These are phyloP conservation scores for Solanum rostratum DNA, from an alignment of 257 asterid genomes.

Conservation along the genomic window DNA sequence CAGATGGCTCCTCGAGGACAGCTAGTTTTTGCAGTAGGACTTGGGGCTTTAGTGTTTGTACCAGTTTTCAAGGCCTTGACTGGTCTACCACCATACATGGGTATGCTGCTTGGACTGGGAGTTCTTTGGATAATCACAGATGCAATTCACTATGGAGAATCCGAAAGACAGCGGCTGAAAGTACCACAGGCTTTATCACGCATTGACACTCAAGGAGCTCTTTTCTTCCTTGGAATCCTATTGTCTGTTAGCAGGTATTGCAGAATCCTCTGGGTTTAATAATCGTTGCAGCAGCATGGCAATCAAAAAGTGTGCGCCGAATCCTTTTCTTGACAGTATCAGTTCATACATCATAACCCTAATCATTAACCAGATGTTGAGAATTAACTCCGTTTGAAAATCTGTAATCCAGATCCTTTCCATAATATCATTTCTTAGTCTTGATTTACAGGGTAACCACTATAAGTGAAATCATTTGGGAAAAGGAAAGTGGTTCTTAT, in stretches of 20 bases:
- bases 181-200: conserved; percentile 97
- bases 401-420: neutral
- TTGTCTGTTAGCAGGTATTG: conserved; percentile 90
- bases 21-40: conserved; percentile 76
- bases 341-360: neutral
- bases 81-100: conserved; percentile 96
- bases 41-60: conserved; percentile 79
- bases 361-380: neutral
- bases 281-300: neutral
- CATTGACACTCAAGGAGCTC: conserved; percentile 94
- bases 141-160: conserved; percentile 94
- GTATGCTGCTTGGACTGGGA: conserved; percentile 88
- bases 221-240: conserved; percentile 98
- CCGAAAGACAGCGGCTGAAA: conserved; percentile 73
- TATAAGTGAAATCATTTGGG: neutral
- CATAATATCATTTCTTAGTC: neutral
- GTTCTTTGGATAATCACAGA: conserved; percentile 93
- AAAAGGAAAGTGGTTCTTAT: neutral
- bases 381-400: neutral
- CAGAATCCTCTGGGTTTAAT: neutral
- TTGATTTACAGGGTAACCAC: neutral
- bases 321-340: neutral
- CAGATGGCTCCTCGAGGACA: conserved; percentile 97
- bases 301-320: neutral
- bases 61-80: conserved; percentile 86